Evolutionary conservation across 108 stramenopile species (phyloP).

Genomic region (Parietichytrium sp.): DNA sequence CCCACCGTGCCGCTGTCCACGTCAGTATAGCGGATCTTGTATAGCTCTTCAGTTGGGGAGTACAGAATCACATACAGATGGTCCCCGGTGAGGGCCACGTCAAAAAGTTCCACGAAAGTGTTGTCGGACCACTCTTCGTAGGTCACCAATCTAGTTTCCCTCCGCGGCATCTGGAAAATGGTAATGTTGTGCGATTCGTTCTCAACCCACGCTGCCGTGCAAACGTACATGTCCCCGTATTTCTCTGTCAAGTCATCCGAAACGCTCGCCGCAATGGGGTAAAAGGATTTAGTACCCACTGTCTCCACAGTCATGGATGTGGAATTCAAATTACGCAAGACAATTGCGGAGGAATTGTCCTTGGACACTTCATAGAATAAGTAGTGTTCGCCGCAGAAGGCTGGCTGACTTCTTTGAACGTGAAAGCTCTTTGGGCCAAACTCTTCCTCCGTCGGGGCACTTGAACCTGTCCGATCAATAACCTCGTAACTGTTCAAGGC

Average conservation of each 20-base stretch:
- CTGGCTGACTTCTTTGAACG: background rate
- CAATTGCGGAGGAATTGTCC: background rate
- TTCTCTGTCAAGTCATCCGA: background rate
- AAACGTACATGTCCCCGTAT: background rate
- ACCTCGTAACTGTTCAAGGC: background rate
- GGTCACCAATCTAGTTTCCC: background rate
- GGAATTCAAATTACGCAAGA: background rate
- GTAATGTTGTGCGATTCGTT: background rate
- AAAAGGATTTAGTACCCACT: background rate
- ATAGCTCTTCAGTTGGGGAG: background rate
- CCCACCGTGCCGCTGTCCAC: too few species aligned
- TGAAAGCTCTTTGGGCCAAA: background rate
- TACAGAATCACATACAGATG: background rate
- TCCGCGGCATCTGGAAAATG: background rate
- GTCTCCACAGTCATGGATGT: background rate
- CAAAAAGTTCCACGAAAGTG: background rate
- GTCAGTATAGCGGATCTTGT: slow-evolving; percentile 18
- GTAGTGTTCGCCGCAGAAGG: background rate
- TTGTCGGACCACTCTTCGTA: background rate
- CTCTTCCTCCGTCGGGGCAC: too few species aligned
- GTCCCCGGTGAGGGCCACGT: background rate
- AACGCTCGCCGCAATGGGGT: background rate
- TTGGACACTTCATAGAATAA: background rate
- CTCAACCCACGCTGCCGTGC: background rate
- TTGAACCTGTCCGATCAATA: background rate